Evolutionary conservation across 805 yeast genomes (phyloP), one percentile per base, ranked within the genome.

Genomic region (Yarrowia osloensis): DNA sequence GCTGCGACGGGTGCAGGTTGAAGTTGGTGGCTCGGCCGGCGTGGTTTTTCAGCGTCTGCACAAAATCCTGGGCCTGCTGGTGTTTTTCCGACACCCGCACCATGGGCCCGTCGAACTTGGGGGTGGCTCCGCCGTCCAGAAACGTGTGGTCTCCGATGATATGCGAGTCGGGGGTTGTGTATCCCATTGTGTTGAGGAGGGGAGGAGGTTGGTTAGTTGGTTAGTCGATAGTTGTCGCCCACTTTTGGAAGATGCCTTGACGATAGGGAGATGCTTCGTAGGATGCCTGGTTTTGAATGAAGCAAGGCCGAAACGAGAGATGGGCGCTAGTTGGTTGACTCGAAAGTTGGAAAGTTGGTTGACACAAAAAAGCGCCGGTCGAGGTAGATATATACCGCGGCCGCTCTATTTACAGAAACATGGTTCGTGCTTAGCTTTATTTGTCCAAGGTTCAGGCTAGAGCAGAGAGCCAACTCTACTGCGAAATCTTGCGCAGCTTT

Each of bases 1-100:
- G 66, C 54, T 61, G 66, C n/a, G 66, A 61, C 11, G 66, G 44
- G 44, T 46, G 54, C 24, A 44, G 44, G 54, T 61, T 61, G 66
- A 61, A 61, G 52, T 61, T 31, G n/a, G 63, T 57, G 49, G 63
- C 63, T 28, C 49, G 49, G 6, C 63, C 63, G 37, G 63, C 63
- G 49, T 57, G 63, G 49, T 13, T 57, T n/a, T 57, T 57, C 26
- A 57, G 35, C 21, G 28, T n/a, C 37, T 39, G 44, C 11, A 57
- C 63, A 40, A 57, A 57, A 17, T 37, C 63, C 54, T 61, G 54
- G 40, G 66, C 47, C 54, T 44, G 40, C 26, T 44, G 39, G 33
- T 61, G 66, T 15, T 61, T 61, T 31, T 44, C 54, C 17, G 66
- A 61, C n/a, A 40, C 54, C 12, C 54, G 66, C 19, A 46, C 44